Evolutionary conservation across 2,329 filamentous ascomycete species (phyloP).

Genomic region (Colletotrichum lini): DNA sequence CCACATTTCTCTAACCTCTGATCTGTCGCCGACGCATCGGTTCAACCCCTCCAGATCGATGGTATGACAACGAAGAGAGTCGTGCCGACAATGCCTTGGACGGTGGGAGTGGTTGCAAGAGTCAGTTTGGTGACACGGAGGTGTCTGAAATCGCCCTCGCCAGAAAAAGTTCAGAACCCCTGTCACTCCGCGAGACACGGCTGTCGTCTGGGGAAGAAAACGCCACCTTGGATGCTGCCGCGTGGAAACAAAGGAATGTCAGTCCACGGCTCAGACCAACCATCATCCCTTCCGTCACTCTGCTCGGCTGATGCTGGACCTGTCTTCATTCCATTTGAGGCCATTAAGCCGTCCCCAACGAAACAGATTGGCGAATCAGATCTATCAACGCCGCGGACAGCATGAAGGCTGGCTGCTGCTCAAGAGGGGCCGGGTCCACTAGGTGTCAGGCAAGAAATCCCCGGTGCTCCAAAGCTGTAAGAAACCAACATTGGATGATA

Average conservation of each 20-base stretch:
- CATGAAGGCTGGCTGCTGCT: constrained; percentile 19
- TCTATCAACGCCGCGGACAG: constrained; percentile 1
- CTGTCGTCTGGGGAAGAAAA: constrained; percentile 33
- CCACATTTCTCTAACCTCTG: background rate
- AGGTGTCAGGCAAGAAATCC: constrained; percentile 34
- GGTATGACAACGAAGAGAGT: constrained; percentile 13
- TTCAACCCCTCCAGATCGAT: constrained; percentile 12
- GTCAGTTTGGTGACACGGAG: constrained; percentile 37
- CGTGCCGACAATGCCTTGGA: constrained; percentile 8
- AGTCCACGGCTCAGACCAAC: background rate
- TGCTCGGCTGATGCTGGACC: constrained; percentile 14
- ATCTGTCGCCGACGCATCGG: background rate
- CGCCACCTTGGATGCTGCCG: constrained; percentile 27
- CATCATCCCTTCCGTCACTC: constrained; percentile 12
- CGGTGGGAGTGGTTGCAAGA: constrained; percentile 25
- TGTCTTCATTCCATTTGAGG: constrained; percentile 31
- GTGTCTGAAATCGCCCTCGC: constrained; percentile 28
- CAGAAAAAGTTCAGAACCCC: too few species aligned
- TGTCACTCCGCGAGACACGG: constrained; percentile 11
- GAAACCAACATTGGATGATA: constrained; percentile 38
- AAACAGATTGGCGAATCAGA: constrained; percentile 29
- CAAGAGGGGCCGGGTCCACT: constrained; percentile 29
- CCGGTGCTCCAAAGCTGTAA: constrained; percentile 39
- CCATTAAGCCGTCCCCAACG: constrained; percentile 31
- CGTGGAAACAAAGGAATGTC: constrained; percentile 29